phyloP scores from a whole-genome alignment of 768 basidiomycete genomes.

The Psilocybe tampanensis region DNA sequence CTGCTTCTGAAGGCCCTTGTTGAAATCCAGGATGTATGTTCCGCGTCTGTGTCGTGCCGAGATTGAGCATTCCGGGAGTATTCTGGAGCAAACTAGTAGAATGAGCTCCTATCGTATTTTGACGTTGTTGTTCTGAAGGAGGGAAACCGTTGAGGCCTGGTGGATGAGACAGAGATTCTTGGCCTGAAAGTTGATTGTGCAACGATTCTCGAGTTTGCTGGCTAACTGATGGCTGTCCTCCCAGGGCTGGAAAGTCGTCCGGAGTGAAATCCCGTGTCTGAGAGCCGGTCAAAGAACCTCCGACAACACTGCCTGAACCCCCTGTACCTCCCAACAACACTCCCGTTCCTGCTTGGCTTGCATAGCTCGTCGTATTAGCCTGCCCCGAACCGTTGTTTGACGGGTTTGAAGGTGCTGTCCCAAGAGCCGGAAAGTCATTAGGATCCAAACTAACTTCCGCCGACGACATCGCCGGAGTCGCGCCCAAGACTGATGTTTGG shows the following conservation, averaged over 20 bases:
- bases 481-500: conserved; percentile 51
- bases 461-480: conserved; percentile 63
- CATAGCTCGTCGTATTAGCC: conserved; percentile 68
- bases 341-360: conserved; percentile 78
- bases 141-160: conserved; percentile 78
- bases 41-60: conserved; percentile 43
- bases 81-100: conserved; percentile 39
- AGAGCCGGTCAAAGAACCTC: conserved; percentile 34
- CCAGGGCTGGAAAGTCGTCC: conserved; percentile 88
- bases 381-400: conserved; percentile 34
- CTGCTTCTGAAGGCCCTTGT: conserved; percentile 62
- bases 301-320: conserved; percentile 39
- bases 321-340: conserved; percentile 45
- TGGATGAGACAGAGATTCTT: conserved; percentile 58
- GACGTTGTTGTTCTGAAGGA: conserved; percentile 51
- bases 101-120: conserved; percentile 57
- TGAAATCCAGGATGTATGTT: conserved; percentile 56
- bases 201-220: conserved; percentile 34
- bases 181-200: conserved; percentile 35
- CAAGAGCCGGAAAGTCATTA: conserved; percentile 88
- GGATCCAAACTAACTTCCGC: conserved; percentile 83
- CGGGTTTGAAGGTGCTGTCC: conserved; percentile 54
- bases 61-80: conserved; percentile 72
- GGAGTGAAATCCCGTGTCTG: conserved; percentile 75
- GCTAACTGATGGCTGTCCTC: conserved; percentile 55